Base-by-base conservation (phyloP, 257 asterid genomes). In the Eucommia ulmoides region DNA sequence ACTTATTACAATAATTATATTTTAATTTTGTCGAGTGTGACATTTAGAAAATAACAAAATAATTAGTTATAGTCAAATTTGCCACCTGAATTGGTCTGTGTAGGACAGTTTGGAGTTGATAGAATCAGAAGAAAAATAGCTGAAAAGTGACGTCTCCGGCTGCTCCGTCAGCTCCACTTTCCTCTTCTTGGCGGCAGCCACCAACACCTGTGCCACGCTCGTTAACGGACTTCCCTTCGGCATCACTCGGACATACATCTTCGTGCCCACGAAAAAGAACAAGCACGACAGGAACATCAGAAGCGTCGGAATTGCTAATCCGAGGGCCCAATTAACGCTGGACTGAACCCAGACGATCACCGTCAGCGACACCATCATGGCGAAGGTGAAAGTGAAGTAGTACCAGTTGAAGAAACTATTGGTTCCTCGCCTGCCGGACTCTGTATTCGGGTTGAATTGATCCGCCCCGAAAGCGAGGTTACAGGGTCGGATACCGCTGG, bases 361-460 rank as follows among this genome's bases (percentile, higher is more conserved):
- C 1, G 50, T 45, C 12, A 45, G 0, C 3, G 50, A 45, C 21
- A 45, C 7, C 50, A 45, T 45, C 21, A n/a, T 6, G 0, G 50
- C 50, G 17, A 45, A 45, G 11, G 50, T 45, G 10, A 45, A n/a
- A 0, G 50, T 45, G 50, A 45, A 45, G 21, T n/a, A 45, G 1
- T 45, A 45, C 50, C 50, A 45, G 7, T 45, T 45, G 50, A 45
- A 45, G 17, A 45, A 45, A n/a, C n/a, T n/a, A n/a, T n/a, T n/a
- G n/a, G n/a, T n/a, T n/a, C n/a, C n/a, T n/a, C n/a, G n/a, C n/a
- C n/a, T n/a, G n/a, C n/a, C n/a, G n/a, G n/a, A n/a, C n/a, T n/a
- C n/a, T n/a, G n/a, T n/a, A n/a, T n/a, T n/a, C n/a, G n/a, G n/a
- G n/a, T n/a, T n/a, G n/a, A n/a, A n/a, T n/a, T n/a, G n/a, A n/a